These are phyloP conservation scores for Trichocladium antarcticum DNA, from an alignment of 495 filamentous ascomycete species.

Conservation along the genomic window DNA sequence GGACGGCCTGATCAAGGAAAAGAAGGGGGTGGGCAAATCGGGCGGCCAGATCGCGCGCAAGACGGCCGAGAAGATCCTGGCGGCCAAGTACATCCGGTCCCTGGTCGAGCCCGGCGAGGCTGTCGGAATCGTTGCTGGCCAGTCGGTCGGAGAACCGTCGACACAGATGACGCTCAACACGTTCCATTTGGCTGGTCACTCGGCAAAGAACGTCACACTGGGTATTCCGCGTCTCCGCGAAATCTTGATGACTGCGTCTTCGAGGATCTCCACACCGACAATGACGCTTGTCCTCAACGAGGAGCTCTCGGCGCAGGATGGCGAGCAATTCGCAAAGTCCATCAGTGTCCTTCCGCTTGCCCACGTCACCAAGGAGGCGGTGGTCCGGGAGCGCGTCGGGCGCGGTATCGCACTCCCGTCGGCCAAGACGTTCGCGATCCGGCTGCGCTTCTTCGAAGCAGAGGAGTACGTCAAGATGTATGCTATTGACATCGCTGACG, in stretches of 20 bases:
- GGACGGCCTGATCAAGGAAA: slow-evolving; percentile 64
- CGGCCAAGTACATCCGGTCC: slow-evolving; percentile 86
- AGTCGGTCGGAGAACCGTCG: slow-evolving; percentile 92
- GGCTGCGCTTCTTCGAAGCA: slow-evolving; percentile 70
- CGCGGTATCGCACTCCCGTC: slow-evolving; percentile 50
- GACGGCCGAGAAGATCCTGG: slow-evolving; percentile 68
- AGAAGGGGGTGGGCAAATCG: slow-evolving; percentile 39
- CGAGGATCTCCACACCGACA: slow-evolving; percentile 72
- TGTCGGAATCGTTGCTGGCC: slow-evolving; percentile 93
- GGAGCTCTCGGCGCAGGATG: slow-evolving; percentile 57
- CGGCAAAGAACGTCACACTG: slow-evolving; percentile 95
- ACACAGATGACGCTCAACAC: slow-evolving; percentile 99
- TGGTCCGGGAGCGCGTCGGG: slow-evolving; percentile 65
- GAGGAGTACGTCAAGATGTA: slow-evolving; percentile 78
- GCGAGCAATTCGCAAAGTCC: slow-evolving; percentile 76
- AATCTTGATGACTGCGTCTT: slow-evolving; percentile 96
- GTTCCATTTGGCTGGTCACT: slow-evolving; percentile 98
- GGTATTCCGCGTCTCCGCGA: slow-evolving; percentile 95
- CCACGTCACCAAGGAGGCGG: slow-evolving; percentile 74
- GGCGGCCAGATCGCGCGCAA: slow-evolving; percentile 47
- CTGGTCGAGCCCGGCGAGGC: slow-evolving; percentile 94
- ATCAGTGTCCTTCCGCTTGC: slow-evolving; percentile 82
- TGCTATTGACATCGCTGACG: slow-evolving; percentile 65
- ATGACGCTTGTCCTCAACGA: slow-evolving; percentile 79
- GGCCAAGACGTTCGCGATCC: slow-evolving; percentile 75